Conservation (phyloP, 768 basidiomycete genomes). For the Filobasidium floriforme region DNA sequence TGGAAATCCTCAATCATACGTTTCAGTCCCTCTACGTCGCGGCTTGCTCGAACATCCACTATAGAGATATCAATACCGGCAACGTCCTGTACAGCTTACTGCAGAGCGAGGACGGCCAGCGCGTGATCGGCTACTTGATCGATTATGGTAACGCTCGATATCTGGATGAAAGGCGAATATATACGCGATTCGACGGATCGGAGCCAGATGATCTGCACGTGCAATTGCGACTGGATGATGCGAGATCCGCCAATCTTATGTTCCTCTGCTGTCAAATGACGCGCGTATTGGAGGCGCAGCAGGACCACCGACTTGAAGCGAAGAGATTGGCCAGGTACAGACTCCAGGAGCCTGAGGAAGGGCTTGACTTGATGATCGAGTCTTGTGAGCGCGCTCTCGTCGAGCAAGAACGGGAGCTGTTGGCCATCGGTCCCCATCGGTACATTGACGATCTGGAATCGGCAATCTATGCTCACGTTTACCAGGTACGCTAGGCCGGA, state of each 20-base stretch:
- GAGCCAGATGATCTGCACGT: neutral
- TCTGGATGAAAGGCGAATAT: neutral
- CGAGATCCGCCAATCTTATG: neutral
- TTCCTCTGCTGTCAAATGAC: neutral
- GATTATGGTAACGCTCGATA: neutral
- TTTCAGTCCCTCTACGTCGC: neutral
- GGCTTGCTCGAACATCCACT: neutral
- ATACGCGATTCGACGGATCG: neutral
- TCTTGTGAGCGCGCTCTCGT: neutral
- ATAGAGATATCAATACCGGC: neutral
- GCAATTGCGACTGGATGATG: neutral
- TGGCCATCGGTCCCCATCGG: neutral
- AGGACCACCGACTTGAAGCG: too few species aligned
- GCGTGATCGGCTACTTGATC: neutral
- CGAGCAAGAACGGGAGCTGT: neutral
- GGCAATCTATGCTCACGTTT: neutral
- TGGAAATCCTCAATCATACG: neutral
- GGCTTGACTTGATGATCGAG: neutral
- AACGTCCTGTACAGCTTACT: neutral
- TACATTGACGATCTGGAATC: neutral
- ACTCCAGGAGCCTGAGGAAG: too few species aligned
- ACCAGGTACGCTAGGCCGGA: slow-evolving; percentile 1
- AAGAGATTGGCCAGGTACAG: too few species aligned
- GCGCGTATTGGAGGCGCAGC: neutral
- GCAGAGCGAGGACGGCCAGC: neutral